A percentile compares a stretch with the other conserved stretches of the same genome.
phyloP scores from a whole-genome alignment of 768 basidiomycete genomes.

The Mycena alexandri region DNA sequence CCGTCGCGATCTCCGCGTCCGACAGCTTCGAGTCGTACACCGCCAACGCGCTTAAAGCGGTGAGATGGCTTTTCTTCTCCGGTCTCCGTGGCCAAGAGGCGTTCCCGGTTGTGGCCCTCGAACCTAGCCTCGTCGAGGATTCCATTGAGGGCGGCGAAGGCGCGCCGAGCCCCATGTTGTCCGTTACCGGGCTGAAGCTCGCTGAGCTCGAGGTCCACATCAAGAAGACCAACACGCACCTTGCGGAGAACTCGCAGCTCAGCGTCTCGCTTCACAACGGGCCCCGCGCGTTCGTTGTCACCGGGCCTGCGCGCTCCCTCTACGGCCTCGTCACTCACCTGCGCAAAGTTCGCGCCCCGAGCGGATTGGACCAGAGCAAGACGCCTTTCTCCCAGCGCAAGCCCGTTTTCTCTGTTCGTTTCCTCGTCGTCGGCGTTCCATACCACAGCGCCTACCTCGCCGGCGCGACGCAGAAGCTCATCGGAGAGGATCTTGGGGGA shows the following conservation, averaged over 20 bases:
- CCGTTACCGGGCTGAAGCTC: slow-evolving; percentile 84
- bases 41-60: slow-evolving; percentile 82
- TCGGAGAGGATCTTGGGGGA: slow-evolving; percentile 79
- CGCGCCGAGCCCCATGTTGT: slow-evolving; percentile 92
- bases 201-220: slow-evolving; percentile 87
- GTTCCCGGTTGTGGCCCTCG: slow-evolving; percentile 92
- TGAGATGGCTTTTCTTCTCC: slow-evolving; percentile 94
- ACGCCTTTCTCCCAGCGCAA: slow-evolving; percentile 94
- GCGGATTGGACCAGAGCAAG: slow-evolving; percentile 94
- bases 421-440: slow-evolving; percentile 95
- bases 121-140: slow-evolving; percentile 89
- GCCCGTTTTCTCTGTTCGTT: slow-evolving; percentile 91
- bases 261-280: slow-evolving; percentile 94
- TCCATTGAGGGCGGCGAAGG: slow-evolving; percentile 95
- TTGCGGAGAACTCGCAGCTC: slow-evolving; percentile 83
- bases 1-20: slow-evolving; percentile 89
- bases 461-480: slow-evolving; percentile 80
- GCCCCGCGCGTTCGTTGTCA: slow-evolving; percentile 90
- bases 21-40: slow-evolving; percentile 80
- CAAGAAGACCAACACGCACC: slow-evolving; percentile 87
- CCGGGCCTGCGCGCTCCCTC: slow-evolving; percentile 91
- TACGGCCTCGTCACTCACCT: slow-evolving; percentile 94
- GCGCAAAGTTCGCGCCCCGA: slow-evolving; percentile 89
- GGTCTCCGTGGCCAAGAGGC: slow-evolving; percentile 94
- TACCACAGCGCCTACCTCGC: slow-evolving; percentile 93